Base-by-base conservation (phyloP, 2,329 filamentous ascomycete species). In the Talaromyces rugulosus region DNA sequence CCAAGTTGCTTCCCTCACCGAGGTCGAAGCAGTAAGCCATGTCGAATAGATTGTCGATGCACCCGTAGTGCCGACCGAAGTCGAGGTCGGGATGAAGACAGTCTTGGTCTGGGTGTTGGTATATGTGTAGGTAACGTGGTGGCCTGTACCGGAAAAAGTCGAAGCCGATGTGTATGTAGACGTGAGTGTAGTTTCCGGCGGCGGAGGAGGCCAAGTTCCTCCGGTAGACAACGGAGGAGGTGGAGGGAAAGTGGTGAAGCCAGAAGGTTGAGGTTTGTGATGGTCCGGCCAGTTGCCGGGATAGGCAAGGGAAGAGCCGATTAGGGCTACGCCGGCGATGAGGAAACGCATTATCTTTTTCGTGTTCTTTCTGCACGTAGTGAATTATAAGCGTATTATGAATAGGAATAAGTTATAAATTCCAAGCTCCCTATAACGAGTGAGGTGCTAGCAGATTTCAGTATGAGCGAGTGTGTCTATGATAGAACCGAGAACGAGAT, bases 31-130 rank as follows among this genome's bases (percentile, higher is more conserved):
- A 1, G 56, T 40, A 11, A 62, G 52, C 61, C 61, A 62, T 5
- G 61, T 62, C 11, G 61, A 62, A 16, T 47, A 62, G 4, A 62
- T 31, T 12, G 61, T 59, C n/a, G 61, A 56, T 5, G 57, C 55
- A 5, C 61, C 61, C 5, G 50, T 42, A 5, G 52, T 59, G 9
- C 61, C 61, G 0, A 62, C 61, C 14, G 61, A 59, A 14, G 40
- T 56, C 23, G 61, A 62, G 36, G 51, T 56, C 2, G 61, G 61
- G 27, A 62, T 44, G 31, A 62, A 62, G n/a, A 36, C 23, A 14
- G 57, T 62, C 14, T 59, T 56, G 12, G 61, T 62, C 27, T 27
- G 33, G 12, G 57, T 62, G n/a, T 52, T 34, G 3, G 56, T 59
- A 5, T 53, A 40, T 1, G 61, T 62, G 14, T 40, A 36, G 36